A percentile compares a stretch with the other conserved stretches of the same genome.
Evolutionary conservation across 225 moss, liverwort and hornwort species (phyloP).

Genomic region (Neckera pumila): DNA sequence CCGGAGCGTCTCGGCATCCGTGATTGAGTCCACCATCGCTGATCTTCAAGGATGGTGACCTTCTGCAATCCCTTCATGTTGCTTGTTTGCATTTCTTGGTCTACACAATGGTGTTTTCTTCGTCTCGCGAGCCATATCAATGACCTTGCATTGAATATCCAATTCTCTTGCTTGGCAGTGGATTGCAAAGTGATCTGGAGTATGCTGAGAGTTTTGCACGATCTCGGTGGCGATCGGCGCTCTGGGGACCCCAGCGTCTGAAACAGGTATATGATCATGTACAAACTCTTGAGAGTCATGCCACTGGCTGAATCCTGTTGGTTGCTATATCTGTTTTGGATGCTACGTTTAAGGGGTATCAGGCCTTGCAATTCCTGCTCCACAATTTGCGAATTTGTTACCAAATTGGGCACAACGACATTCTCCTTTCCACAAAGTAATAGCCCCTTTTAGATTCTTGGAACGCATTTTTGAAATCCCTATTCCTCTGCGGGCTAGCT

Average conservation of each 20-base stretch:
- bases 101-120: neutral
- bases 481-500: neutral
- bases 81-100: neutral
- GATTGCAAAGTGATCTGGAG: constrained; percentile 82
- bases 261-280: constrained; percentile 27
- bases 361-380: neutral
- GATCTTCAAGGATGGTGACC: constrained; percentile 48
- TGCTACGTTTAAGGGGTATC: neutral
- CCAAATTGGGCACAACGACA: neutral
- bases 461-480: neutral
- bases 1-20: constrained; percentile 17
- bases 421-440: neutral
- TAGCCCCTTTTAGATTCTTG: neutral
- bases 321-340: neutral
- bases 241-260: constrained; percentile 92
- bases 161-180: constrained; percentile 37
- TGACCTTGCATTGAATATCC: neutral
- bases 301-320: neutral
- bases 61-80: neutral
- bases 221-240: constrained; percentile 73
- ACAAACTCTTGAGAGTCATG: neutral
- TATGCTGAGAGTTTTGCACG: constrained; percentile 76
- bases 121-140: neutral
- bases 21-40: constrained; percentile 42
- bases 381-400: neutral